These are phyloP conservation scores for Daldinia eschscholtzii DNA, from an alignment of 2,329 filamentous ascomycete species.

Conservation along the genomic window DNA sequence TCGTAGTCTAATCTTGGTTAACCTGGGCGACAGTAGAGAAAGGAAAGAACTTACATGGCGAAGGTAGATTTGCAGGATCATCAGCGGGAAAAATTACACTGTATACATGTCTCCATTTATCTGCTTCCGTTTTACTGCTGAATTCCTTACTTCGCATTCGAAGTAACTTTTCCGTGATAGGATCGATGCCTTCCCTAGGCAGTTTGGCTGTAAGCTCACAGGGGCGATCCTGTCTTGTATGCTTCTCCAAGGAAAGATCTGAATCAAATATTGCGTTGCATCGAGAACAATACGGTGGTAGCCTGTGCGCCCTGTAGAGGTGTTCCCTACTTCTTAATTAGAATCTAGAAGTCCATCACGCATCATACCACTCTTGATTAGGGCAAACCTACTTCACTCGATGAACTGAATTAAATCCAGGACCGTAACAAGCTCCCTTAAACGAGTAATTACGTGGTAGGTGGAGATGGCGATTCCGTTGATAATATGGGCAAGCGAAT, in stretches of 20 bases:
- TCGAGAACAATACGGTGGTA: slow-evolving; percentile 10
- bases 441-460: neutral
- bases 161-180: neutral
- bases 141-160: neutral
- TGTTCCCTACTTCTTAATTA: neutral
- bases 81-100: neutral
- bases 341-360: neutral
- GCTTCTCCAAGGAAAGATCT: slow-evolving; percentile 4
- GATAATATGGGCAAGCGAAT: slow-evolving; percentile 4
- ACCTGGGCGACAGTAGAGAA: neutral
- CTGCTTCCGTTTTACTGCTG: neutral
- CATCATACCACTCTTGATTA: neutral
- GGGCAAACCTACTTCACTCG: neutral
- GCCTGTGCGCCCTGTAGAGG: neutral
- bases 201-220: slow-evolving; percentile 10
- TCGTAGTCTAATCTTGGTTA: slow-evolving; percentile 1
- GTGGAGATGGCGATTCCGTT: neutral
- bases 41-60: neutral
- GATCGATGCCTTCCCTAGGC: neutral
- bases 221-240: slow-evolving; percentile 19
- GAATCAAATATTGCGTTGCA: slow-evolving; percentile 12
- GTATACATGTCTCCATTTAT: neutral
- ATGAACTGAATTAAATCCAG: neutral
- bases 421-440: slow-evolving; percentile 1
- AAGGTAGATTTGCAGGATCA: neutral